Evolutionary conservation across 106 monocot genomes (phyloP).

Genomic region (Gastrodia elata): DNA sequence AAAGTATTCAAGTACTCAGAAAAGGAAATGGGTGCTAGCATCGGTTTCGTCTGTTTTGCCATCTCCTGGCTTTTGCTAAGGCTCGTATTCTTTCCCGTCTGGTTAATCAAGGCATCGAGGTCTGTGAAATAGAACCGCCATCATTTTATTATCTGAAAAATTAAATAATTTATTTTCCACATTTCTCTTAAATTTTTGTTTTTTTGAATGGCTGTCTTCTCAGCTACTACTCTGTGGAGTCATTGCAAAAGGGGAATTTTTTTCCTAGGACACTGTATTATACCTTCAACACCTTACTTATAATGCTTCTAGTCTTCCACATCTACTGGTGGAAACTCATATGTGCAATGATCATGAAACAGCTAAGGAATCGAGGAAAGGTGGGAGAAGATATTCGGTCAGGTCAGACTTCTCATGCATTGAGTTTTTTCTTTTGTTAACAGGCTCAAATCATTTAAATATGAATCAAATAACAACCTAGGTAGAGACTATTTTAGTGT

Average conservation of each 20-base stretch:
- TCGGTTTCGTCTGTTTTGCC: conserved; percentile 78
- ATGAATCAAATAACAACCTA: too few relatives aligned
- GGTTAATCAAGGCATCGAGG: conserved; percentile 82
- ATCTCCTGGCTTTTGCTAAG: conserved; percentile 71
- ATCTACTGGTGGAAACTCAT: conserved; percentile 95
- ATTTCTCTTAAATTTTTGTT: conserved; percentile 7
- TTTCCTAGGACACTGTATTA: conserved; percentile 53
- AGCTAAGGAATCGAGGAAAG: conserved; percentile 68
- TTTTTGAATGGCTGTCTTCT: conserved; percentile 12
- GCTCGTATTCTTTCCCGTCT: conserved; percentile 79
- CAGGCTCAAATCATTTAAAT: too few relatives aligned
- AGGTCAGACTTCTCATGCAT: conserved; percentile 35
- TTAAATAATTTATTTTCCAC: neutral
- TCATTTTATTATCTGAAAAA: neutral
- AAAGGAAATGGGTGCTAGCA: conserved; percentile 68
- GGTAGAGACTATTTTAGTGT: too few relatives aligned
- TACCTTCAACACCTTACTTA: conserved; percentile 77
- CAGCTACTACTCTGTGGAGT: conserved; percentile 46
- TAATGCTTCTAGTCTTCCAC: conserved; percentile 68
- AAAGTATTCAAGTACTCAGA: conserved; percentile 92
- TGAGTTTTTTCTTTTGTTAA: too few relatives aligned
- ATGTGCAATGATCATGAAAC: conserved; percentile 62
- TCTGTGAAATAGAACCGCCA: conserved; percentile 11
- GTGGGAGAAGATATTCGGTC: conserved; percentile 94
- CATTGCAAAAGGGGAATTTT: conserved; percentile 12